phyloP scores from a whole-genome alignment of 106 monocot genomes.

The Dendrobium chrysotoxum region DNA sequence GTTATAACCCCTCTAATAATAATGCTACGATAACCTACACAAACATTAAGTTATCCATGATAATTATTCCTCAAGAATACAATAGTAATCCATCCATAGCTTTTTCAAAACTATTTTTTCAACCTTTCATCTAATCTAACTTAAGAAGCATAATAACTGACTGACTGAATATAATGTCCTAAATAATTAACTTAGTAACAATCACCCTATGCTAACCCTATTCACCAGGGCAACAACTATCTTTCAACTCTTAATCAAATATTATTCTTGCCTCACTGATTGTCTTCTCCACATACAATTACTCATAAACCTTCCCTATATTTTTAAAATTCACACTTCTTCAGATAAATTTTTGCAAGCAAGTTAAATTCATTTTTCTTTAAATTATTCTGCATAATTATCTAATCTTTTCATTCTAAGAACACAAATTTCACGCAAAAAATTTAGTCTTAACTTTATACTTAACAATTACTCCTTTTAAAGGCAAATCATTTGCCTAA shows the following conservation, averaged over 20 bases:
- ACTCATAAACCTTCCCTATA: background rate
- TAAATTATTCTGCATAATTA: background rate
- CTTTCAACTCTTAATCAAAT: background rate
- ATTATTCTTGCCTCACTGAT: background rate
- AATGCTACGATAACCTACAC: background rate
- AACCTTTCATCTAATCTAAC: background rate
- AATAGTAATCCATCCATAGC: background rate
- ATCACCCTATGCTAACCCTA: background rate
- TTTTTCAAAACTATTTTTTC: background rate
- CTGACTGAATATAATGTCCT: background rate
- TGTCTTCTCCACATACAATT: background rate
- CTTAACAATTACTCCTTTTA: background rate
- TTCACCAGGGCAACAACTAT: background rate
- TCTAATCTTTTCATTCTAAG: background rate
- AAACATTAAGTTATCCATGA: background rate
- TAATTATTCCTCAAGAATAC: background rate
- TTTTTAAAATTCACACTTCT: background rate
- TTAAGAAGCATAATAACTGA: background rate
- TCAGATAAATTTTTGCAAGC: background rate
- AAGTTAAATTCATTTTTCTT: background rate
- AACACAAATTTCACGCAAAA: background rate
- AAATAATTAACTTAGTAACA: background rate
- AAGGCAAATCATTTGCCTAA: background rate
- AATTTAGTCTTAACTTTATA: background rate
- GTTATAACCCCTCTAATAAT: too few species aligned